These are phyloP conservation scores for Venturia aucupariae DNA, from an alignment of 2,329 filamentous ascomycete genomes.

Conservation along the genomic window DNA sequence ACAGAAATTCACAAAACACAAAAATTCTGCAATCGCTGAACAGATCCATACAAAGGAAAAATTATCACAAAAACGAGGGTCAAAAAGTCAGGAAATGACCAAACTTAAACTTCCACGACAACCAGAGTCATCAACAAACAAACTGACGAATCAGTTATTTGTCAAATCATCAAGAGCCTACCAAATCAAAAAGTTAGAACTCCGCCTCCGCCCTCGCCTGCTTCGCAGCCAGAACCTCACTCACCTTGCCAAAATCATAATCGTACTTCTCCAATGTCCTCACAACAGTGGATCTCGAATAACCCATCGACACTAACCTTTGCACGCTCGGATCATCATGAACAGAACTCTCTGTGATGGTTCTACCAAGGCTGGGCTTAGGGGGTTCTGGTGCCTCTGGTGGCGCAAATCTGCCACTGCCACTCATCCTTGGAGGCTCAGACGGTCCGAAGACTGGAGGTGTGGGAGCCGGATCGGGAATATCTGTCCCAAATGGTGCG, in stretches of 20 bases:
- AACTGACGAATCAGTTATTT: background rate
- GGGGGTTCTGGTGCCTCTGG: slow-evolving; percentile 10
- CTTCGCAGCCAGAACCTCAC: slow-evolving; percentile 10
- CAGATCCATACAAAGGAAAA: background rate
- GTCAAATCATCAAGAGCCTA: slow-evolving; percentile 14
- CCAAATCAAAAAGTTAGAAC: slow-evolving; percentile 3
- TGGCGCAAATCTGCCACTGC: slow-evolving; percentile 5
- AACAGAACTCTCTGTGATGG: slow-evolving; percentile 62
- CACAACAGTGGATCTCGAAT: slow-evolving; percentile 62
- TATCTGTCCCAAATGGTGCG: background rate
- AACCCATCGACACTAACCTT: slow-evolving; percentile 84
- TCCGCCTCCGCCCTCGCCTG: slow-evolving; percentile 7
- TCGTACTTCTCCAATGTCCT: slow-evolving; percentile 85
- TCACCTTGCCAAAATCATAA: slow-evolving; percentile 88
- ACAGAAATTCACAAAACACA: background rate
- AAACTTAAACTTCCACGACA: background rate
- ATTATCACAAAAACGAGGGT: background rate
- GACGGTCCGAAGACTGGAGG: slow-evolving; percentile 9
- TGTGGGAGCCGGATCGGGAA: slow-evolving; percentile 2
- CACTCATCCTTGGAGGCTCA: background rate
- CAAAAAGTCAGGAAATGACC: background rate
- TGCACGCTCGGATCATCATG: slow-evolving; percentile 90
- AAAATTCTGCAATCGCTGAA: background rate
- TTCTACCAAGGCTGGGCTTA: slow-evolving; percentile 49
- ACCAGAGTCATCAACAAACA: background rate